Percentiles rank a stretch among this genome's conserved stretches.
Conservation (phyloP, 2,329 filamentous ascomycete species). For the Huntiella abstrusa region DNA sequence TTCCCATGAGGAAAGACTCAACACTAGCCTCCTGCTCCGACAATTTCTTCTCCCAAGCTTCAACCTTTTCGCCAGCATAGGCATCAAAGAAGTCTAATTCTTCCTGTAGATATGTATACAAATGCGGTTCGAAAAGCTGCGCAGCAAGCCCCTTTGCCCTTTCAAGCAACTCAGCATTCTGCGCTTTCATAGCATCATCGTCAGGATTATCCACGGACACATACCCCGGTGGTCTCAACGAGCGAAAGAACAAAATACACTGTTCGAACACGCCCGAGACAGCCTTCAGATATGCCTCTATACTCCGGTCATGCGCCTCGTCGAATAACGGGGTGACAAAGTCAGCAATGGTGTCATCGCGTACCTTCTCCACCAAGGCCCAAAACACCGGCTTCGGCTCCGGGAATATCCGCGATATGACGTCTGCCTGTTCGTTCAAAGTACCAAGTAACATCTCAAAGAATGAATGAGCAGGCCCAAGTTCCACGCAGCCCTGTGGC, state of each 20-base stretch:
- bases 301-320: slow-evolving; percentile 59
- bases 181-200: neutral
- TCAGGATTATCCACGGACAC: neutral
- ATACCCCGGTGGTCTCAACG: slow-evolving; percentile 28
- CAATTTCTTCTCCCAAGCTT: slow-evolving; percentile 76
- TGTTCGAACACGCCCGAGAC: slow-evolving; percentile 81
- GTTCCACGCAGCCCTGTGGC: slow-evolving; percentile 45
- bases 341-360: slow-evolving; percentile 68
- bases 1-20: slow-evolving; percentile 92
- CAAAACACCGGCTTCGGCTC: slow-evolving; percentile 51
- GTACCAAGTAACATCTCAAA: slow-evolving; percentile 57
- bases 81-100: slow-evolving; percentile 73
- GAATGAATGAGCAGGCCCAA: slow-evolving; percentile 67
- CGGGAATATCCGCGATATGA: slow-evolving; percentile 73
- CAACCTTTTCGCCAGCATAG: slow-evolving; percentile 58
- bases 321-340: slow-evolving; percentile 76
- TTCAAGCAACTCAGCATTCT: slow-evolving; percentile 15
- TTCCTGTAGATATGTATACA: slow-evolving; percentile 85
- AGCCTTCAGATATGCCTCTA: slow-evolving; percentile 64
- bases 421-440: slow-evolving; percentile 61
- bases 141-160: slow-evolving; percentile 49
- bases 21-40: slow-evolving; percentile 77
- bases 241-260: slow-evolving; percentile 55
- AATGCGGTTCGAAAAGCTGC: slow-evolving; percentile 70
- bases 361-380: slow-evolving; percentile 62